Base-by-base conservation (phyloP, 2,329 filamentous ascomycete species). In the Drechslerella dactyloides region DNA sequence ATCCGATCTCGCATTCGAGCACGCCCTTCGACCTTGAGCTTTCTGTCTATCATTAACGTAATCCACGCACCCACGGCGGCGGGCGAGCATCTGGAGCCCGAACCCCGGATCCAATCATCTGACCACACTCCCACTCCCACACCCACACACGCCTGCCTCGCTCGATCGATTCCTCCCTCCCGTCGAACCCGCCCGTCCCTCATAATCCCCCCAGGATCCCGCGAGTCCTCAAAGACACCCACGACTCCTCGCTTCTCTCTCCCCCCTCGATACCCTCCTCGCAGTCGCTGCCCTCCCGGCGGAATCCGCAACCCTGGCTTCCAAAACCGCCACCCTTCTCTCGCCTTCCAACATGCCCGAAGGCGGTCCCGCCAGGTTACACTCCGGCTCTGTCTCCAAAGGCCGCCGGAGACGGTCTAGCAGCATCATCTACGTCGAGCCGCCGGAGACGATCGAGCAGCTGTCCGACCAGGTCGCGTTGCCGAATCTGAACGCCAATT, bases 361-460 rank as follows among this genome's bases (percentile, higher is more conserved):
- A 58, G 68, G 69, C 57, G 51, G 72, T 61, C 42, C 65, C 42
- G 65, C 66, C 37, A 70, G 69, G 56, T 69, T 73, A 68, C 73
- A 74, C 56, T 56, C 66, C 53, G 55, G 74, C 57, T 74, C 73
- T 15, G 54, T 70, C 77, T 85, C 88, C 78, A 83, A 84, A 75
- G 89, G 87, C 76, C 86, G 93, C 81, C 87, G 93, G 85, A 89
- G 94, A 84, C 89, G 94, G 82, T 97, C 94, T 81, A 97, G 93
- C 84, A 97, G 93, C 82, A 88, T 99, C 82, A 92, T 99, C 82
- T 97, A 97, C 82, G 93, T 96, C 79, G 94, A 99, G 81, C 94
- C 94, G 62, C 88, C 89, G 73, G 94, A 99, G 84, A 96, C 93
- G 64, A 87, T 97, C 79, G 94, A 99, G 84, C 94, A 97, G 82